Base-by-base conservation (phyloP, 306 rosid species). In the Crotalaria pallida region DNA sequence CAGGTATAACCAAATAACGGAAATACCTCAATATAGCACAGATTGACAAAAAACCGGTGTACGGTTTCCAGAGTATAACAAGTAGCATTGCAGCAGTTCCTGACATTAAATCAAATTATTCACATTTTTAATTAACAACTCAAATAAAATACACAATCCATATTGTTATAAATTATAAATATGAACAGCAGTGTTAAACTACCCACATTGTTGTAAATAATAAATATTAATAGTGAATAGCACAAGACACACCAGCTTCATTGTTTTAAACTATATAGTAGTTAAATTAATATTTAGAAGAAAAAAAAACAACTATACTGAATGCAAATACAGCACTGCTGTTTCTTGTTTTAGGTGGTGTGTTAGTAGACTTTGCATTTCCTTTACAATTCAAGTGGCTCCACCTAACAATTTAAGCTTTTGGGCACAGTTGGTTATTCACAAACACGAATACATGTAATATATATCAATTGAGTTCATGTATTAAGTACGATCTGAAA, bases 81-180 rank as follows among this genome's bases (percentile, higher is more conserved):
- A 95, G 97, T 63, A 95, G 81, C 96, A 95, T 84, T 40, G 90
- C 92, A 83, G 97, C 99, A 74, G 96, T 91, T 89, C 99, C 97
- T 91, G 83, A 60, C 47, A 84, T 79, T 10, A 58, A 49, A 78
- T 60, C 60, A 82, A 71, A 65, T 40, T 18, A 66, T 45, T 38
- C 29, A 49, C 23, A 26, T 29, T 7, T 52, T 58, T 31, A 82
- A 51, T 47, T 7, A 60, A 34, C 34, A 83, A 49, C 50, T 22
- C 60, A 15, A 13, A 48, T 23, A 65, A 57, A 44, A 26, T 49
- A 43, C 47, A 22, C 10, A 29, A 71, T 29, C 65, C 47, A 10
- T 1, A 15, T 24, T 36, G 49, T 61, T 61, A 22, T 23, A 48
- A 73, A 61, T 49, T 5, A 41, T 41, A 41, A 41, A 11, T 6